These are phyloP conservation scores for Trichoderma simmonsii DNA, from an alignment of 2,329 filamentous ascomycete genomes.

Conservation along the genomic window DNA sequence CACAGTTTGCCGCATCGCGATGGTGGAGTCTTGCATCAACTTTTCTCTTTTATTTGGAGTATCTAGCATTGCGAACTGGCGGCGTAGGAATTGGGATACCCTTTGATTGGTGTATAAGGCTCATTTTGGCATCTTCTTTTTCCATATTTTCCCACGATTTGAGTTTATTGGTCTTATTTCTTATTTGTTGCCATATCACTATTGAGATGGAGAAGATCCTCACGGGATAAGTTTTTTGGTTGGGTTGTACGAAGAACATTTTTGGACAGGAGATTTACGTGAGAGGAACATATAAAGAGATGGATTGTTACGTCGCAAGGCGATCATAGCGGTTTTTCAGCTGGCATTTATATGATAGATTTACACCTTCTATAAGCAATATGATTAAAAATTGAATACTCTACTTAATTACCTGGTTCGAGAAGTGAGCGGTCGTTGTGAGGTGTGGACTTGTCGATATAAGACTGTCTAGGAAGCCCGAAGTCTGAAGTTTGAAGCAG, in stretches of 20 bases:
- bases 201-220: neutral
- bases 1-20: conserved; percentile 7
- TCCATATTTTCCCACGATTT: neutral
- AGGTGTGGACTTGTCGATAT: neutral
- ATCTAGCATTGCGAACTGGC: conserved; percentile 13
- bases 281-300: conserved; percentile 3
- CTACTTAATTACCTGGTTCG: neutral
- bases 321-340: conserved; percentile 1
- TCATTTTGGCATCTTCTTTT: neutral
- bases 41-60: neutral
- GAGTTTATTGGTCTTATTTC: neutral
- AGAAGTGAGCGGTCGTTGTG: neutral
- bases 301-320: conserved; percentile 17
- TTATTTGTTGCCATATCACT: neutral
- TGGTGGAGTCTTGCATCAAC: conserved; percentile 11
- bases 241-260: neutral
- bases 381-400: neutral
- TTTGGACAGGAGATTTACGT: neutral
- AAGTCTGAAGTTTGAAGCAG: neutral
- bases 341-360: neutral
- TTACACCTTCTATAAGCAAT: neutral
- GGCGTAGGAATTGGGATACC: conserved; percentile 13
- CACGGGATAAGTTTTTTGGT: neutral
- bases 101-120: conserved; percentile 2
- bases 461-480: neutral